phyloP scores from a whole-genome alignment of 2,329 filamentous ascomycete species.

The Colletotrichum chrysophilum region DNA sequence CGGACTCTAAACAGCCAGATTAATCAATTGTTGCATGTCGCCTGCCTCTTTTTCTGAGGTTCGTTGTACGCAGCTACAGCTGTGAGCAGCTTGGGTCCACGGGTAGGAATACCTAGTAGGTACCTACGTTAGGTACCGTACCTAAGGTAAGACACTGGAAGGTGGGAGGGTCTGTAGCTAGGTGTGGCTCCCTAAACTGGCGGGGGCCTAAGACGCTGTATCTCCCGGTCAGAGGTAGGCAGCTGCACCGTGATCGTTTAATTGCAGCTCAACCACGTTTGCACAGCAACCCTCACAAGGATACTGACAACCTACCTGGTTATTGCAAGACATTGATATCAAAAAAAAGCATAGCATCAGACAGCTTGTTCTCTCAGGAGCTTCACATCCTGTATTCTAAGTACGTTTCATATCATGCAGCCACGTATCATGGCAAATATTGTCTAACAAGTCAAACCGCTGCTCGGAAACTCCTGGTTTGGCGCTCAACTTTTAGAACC shows the following conservation, averaged over 20 bases:
- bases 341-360: background rate
- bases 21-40: background rate
- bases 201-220: background rate
- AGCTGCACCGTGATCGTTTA: background rate
- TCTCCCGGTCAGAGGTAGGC: no score
- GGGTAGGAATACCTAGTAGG: background rate
- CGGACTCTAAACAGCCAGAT: background rate
- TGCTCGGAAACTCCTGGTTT: slow-evolving; percentile 18
- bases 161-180: background rate
- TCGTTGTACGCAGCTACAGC: background rate
- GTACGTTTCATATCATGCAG: slow-evolving; percentile 21
- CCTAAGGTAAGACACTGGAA: background rate
- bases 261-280: background rate
- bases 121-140: background rate
- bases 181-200: background rate
- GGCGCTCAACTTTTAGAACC: slow-evolving; percentile 5
- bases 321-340: background rate
- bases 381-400: slow-evolving; percentile 1
- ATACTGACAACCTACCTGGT: background rate
- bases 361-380: slow-evolving; percentile 6
- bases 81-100: background rate
- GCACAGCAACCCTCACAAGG: background rate
- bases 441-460: slow-evolving; percentile 16
- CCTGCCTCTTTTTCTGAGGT: background rate
- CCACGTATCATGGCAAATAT: slow-evolving; percentile 4